A percentile compares a stretch with the other conserved stretches of the same genome.
Evolutionary conservation across 129 eudicot genomes (phyloP).

Genomic region (Ambrosia trifida): DNA sequence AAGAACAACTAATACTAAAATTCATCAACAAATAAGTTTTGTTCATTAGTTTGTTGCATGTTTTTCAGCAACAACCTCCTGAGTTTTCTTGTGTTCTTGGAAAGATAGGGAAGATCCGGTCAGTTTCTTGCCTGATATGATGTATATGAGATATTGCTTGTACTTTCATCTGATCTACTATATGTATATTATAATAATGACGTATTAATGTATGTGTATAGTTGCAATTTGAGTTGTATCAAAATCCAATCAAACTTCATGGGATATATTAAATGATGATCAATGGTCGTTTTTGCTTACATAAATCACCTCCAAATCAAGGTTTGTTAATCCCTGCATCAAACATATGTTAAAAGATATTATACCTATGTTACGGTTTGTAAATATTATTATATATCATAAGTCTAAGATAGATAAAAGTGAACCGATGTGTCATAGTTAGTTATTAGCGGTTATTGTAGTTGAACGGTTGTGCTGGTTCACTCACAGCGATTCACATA

Average conservation of each 20-base stretch:
- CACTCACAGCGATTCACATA: too few species aligned
- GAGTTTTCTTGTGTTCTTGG: neutral
- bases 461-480: too few species aligned
- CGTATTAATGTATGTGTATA: neutral
- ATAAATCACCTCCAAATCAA: neutral
- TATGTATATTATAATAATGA: slow-evolving; percentile 6
- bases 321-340: too few species aligned
- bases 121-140: neutral
- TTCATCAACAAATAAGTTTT: neutral
- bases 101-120: neutral
- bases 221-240: neutral
- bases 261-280: neutral
- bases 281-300: neutral
- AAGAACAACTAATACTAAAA: neutral
- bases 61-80: neutral
- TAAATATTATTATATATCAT: too few species aligned
- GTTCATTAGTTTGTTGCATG: neutral
- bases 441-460: too few species aligned
- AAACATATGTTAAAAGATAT: too few species aligned
- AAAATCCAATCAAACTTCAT: neutral
- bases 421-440: too few species aligned
- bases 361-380: too few species aligned
- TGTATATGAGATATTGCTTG: neutral
- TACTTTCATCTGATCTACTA: neutral
- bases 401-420: too few species aligned